Base-by-base conservation (phyloP, 768 basidiomycete genomes). In the Zangia roseola region DNA sequence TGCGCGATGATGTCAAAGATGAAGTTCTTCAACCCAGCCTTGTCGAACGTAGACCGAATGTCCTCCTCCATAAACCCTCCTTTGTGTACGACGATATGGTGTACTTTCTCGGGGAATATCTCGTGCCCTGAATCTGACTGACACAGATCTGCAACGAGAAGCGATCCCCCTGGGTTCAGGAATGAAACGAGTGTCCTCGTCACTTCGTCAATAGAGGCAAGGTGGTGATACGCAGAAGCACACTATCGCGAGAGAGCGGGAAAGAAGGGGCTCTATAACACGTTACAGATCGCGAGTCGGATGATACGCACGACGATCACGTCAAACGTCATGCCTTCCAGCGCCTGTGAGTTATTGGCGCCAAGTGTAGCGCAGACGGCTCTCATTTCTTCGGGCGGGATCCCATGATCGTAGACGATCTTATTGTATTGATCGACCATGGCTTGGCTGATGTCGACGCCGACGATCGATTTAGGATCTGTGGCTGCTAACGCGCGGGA, bases 391-490 rank as follows among this genome's bases (percentile, higher is more conserved):
- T 86, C 82, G 1, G 72, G 66, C 2, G 75, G 57, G 31, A 88
- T 78, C 5, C 86, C 86, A 49, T 88, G 83, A 46, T 84, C 78
- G 17, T 50, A 50, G 12, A 81, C 80, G 19, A 73, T 70, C 43
- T 67, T 58, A 64, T 88, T 88, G 71, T 80, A 91, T 14, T 72
- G 65, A 46, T 88, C 81, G 9, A 91, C 84, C 73, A 83, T 79
- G 1, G 68, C 77, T 53, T 83, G 81, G 67, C 83, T 88, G 60
- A 90, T 85, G 60, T 91, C 90, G 14, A 87, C 81, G 10, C 88
- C 89, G 14, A 89, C 67, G 52, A 91, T 77, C 25, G 72, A 72
- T 60, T 81, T 84, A 39, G 77, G 77, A 54, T 85, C 70, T 2
- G 81, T 72, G 0, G 79, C 79, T 0, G 79, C 80, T 20, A 91